Conservation (phyloP, 768 basidiomycete species). For the Kondoa malvinella region DNA sequence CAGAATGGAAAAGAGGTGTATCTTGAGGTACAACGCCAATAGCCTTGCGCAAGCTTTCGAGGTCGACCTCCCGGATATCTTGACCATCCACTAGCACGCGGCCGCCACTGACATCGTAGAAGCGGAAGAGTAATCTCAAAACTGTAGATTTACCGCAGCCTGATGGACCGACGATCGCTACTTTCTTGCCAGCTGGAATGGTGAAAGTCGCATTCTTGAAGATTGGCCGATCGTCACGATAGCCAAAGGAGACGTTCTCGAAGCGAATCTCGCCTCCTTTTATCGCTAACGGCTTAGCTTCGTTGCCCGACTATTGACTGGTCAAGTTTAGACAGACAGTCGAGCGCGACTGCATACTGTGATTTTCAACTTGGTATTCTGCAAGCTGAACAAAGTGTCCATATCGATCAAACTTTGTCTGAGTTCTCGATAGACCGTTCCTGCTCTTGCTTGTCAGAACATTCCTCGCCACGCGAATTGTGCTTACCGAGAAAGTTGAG, state of each 20-base stretch:
- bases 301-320: conserved; percentile 45
- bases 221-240: conserved; percentile 80
- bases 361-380: conserved; percentile 48
- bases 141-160: conserved; percentile 97
- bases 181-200: conserved; percentile 87
- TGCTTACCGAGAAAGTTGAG: conserved; percentile 70
- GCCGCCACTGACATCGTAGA: conserved; percentile 72
- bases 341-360: conserved; percentile 36
- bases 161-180: conserved; percentile 90
- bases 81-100: conserved; percentile 70
- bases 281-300: conserved; percentile 50
- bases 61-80: conserved; percentile 54
- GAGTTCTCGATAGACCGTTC: conserved; percentile 91
- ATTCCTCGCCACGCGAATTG: neutral
- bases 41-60: conserved; percentile 51
- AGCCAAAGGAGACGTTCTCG: conserved; percentile 77
- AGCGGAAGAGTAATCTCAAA: conserved; percentile 79
- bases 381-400: conserved; percentile 79
- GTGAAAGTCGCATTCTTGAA: conserved; percentile 74
- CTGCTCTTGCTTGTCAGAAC: conserved; percentile 4
- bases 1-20: conserved; percentile 88
- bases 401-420: conserved; percentile 91
- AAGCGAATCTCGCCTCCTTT: conserved; percentile 78
- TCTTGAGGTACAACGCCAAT: conserved; percentile 97
- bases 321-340: neutral